Conservation (phyloP, 148 eudicot species). For the Amaranthus cruentus region DNA sequence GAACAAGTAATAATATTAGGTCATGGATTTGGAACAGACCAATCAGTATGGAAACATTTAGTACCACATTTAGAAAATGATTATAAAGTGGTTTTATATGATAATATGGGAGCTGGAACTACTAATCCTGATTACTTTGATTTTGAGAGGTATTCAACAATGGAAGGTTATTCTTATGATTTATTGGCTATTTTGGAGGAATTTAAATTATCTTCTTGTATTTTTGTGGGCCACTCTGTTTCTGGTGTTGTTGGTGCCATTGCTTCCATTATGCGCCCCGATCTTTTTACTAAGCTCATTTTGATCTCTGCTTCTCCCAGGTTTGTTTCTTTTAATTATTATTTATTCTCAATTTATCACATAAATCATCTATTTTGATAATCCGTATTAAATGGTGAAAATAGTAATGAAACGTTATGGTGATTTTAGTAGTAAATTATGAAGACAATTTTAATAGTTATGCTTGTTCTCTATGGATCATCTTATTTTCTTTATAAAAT, state of each 20-base stretch:
- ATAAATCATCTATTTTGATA: too few relatives aligned
- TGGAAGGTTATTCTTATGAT: constrained; percentile 71
- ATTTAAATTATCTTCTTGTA: constrained; percentile 40
- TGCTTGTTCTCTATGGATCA: too few relatives aligned
- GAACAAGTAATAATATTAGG: constrained; percentile 47
- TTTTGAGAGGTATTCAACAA: constrained; percentile 58
- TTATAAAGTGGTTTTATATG: constrained; percentile 60
- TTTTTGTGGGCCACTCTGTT: constrained; percentile 80
- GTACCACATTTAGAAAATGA: constrained; percentile 66
- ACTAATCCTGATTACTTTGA: constrained; percentile 88
- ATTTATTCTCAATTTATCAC: too few relatives aligned
- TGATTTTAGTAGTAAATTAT: too few relatives aligned
- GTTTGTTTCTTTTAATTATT: constrained; percentile 11
- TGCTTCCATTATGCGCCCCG: constrained; percentile 75
- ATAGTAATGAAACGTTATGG: not conserved
- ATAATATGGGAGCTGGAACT: constrained; percentile 92
- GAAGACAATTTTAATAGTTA: too few relatives aligned
- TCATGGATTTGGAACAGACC: constrained; percentile 91
- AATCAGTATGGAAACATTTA: constrained; percentile 81
- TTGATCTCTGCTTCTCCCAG: constrained; percentile 71
- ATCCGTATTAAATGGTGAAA: not conserved
- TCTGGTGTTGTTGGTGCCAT: constrained; percentile 64
- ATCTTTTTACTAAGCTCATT: constrained; percentile 69
- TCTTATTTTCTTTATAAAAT: too few relatives aligned
- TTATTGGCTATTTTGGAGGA: constrained; percentile 73